Base-by-base conservation (phyloP, 2,329 filamentous ascomycete genomes). In the Zymoseptoria crescenta region DNA sequence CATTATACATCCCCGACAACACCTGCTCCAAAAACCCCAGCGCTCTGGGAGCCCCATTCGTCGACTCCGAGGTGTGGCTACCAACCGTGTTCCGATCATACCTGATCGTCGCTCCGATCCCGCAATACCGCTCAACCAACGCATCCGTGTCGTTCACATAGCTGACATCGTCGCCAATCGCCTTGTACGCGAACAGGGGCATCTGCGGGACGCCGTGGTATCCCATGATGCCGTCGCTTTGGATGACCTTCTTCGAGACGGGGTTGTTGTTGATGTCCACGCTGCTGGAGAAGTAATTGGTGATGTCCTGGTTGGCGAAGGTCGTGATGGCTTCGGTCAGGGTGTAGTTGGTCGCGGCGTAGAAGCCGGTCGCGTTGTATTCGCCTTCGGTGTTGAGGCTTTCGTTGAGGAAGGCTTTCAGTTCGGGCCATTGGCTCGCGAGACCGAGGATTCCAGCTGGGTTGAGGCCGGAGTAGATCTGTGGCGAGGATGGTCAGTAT, bases 181-280 rank as follows among this genome's bases (percentile, higher is more conserved):
- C 76, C 61, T 82, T 82, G 67, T 82, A 82, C 2, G 80, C 66
- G 60, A 79, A 79, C 6, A 82, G 56, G 0, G 80, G 80, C 66
- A 81, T 78, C 9, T 70, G 60, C 0, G 80, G 80, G 0, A 74
- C 68, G 49, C 76, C 76, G 54, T 77, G 73, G 21, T 72, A 68
- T 13, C 73, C 74, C 72, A 76, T 72, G 16, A 63, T 72, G 64
- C 56, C 70, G 13, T 70, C 66, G 0, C 67, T 51, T 28, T 72
- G 66, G 21, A 73, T 70, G 4, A 72, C 62, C 0, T 63, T 56
- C 20, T 64, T 56, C 19, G 73, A 60, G 4, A 67, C 59, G 1
- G 71, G 65, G 1, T 58, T 60, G 59, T 65, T 19, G 60, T 68
- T 21, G 54, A 65, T 56, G 54, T 65, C 58, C 4, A 56, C 48